Evolutionary conservation across 2,329 filamentous ascomycete species (phyloP).

Genomic region (Exophiala lecanii-corni): DNA sequence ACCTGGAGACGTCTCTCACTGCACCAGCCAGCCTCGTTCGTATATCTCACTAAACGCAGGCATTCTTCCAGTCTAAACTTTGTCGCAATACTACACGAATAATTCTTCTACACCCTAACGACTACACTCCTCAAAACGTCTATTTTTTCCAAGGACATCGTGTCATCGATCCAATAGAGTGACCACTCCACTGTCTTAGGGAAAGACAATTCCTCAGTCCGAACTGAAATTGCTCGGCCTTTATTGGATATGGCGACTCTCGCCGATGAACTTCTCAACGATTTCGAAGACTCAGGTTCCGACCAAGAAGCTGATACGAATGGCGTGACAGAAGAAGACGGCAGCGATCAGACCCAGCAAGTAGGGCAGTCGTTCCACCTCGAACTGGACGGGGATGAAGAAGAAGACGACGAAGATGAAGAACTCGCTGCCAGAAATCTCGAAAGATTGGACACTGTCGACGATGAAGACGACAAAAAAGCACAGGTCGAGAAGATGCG

Average conservation of each 20-base stretch:
- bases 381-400: conserved; percentile 36
- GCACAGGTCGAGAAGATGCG: conserved; percentile 80
- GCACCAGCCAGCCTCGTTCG: no score
- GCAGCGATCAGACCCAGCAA: conserved; percentile 27
- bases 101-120: no score
- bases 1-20: no score
- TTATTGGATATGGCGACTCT: conserved; percentile 84
- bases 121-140: no score
- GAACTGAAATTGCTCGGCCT: no score
- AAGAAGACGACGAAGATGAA: conserved; percentile 27
- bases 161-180: no score
- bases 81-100: no score
- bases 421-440: conserved; percentile 36
- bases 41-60: no score
- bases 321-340: conserved; percentile 25
- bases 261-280: conserved; percentile 86
- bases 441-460: conserved; percentile 56
- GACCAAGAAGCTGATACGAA: conserved; percentile 62
- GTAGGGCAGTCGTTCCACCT: conserved; percentile 27
- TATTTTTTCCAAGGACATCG: no score
- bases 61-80: no score
- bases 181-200: no score
- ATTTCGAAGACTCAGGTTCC: conserved; percentile 81
- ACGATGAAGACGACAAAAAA: conserved; percentile 65
- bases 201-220: no score